Evolutionary conservation across 1,284 basidiomycete genomes (phyloP), one percentile per base, ranked within the genome.

Genomic region (Fomitopsis palustris): DNA sequence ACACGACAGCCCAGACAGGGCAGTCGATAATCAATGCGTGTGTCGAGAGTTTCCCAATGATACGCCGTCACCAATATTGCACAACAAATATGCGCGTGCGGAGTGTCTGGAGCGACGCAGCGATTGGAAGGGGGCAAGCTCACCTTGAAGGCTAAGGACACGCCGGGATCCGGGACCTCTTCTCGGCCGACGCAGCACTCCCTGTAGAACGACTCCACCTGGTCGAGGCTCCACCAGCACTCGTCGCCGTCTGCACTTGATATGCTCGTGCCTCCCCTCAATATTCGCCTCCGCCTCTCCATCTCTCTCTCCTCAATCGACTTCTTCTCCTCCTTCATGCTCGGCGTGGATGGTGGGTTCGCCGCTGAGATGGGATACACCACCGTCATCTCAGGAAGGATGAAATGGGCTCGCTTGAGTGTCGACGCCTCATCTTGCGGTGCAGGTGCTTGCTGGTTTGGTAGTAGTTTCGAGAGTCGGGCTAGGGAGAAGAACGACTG

Each of bases 341-440:
- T 82, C 0, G 87, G 85, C 6, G 84, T 90, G 54, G 84, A 91
- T 2, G 93, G 93, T 19, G 93, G 92, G 56, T 88, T 90, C 17
- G 85, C 67, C 2, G 89, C 84, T 38, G 88, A 90, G 70, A 96
- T 95, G 0, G 92, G 92, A 70, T 95, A 96, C 27, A 93, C 86
- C 25, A 88, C 92, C 35, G 85, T 85, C 67, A 95, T 83, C 67
- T 88, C 83, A 0, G 91, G 92, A 2, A 95, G 77, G 63, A 93
- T 90, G 69, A 94, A 95, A 65, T 95, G 91, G 0, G 92, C 92
- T 55, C 91, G 78, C 70, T 91, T 94, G 61, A 95, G 80, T 6
- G 91, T 84, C 65, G 77, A 81, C 33, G 59, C 59, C 55, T 76
- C 66, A 67, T 78, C 77, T 35, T 75, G 76, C n/a, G 70, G 58